Base-by-base conservation (phyloP, 2,329 filamentous ascomycete species). In the Cercospora berteroae region DNA sequence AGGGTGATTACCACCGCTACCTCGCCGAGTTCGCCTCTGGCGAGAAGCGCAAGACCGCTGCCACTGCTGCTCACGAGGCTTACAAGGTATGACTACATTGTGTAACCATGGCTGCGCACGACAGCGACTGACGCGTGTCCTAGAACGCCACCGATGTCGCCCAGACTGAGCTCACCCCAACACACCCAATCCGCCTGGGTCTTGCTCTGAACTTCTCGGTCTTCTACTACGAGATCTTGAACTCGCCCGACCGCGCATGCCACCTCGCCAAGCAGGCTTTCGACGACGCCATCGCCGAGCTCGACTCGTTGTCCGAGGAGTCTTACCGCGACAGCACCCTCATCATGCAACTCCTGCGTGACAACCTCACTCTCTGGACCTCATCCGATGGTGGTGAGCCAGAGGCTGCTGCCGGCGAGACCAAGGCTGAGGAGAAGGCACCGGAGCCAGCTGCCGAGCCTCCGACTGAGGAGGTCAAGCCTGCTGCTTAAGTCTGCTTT, bases 181-280 rank as follows among this genome's bases (percentile, higher is more conserved):
- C 95, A 70, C 94, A 98, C 87, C 94, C 94, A 77, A 98, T 98
- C 85, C 94, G 94, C 79, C 92, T 98, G 74, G 94, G 94, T 82
- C 90, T 98, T 78, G 94, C 94, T 75, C 89, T 98, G 76, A 98
- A 97, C 90, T 97, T 98, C 89, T 97, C 94, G 72, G 94, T 97
- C 78, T 97, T 97, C 87, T 97, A 97, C 89, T 97, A 97, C 84
- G 95, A 97, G 88, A 97, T 97, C 81, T 87, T 97, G 80, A 98
- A 97, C 90, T 96, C 94, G 39, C 94, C 94, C 78, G 94, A 97
- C 83, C 93, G 92, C 80, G 94, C 94, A 79, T 98, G 94, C 89
- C 94, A 98, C 81, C 89, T 98, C 74, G 94, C 94, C 83, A 98
- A 98, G 89, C 94, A 98, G 87, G 94, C 95, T 60, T 98, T 98